Evolutionary conservation across 2,329 filamentous ascomycete genomes (phyloP), one percentile per base, ranked within the genome.

Genomic region (Nigrospora oryzae): DNA sequence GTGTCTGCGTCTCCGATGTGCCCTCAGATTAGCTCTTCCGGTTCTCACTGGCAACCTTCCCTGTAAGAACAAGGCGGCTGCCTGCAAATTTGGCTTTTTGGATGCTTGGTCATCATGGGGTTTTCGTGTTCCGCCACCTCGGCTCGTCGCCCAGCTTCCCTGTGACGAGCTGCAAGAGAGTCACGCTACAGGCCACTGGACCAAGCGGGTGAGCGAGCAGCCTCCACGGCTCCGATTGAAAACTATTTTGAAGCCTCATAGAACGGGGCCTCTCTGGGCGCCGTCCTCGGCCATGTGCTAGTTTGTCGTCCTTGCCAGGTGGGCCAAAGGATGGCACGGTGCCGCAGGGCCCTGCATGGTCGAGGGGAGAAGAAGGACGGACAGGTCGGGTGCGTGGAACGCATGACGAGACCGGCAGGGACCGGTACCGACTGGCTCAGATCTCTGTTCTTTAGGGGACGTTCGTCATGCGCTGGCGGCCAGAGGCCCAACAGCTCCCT

Each of bases 61-160:
- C 52, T 51, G 45, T 50, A 31, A 23, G 41, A 44, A 45, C 43
- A 41, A 30, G 43, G 40, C 56, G 53, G 68, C 60, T 73, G 68
- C 58, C 70, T 75, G 68, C 71, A 74, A 75, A 71, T 75, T 75
- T 75, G 71, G 71, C 71, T 75, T 73, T 71, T 74, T 74, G 71
- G 71, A 68, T 64, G 56, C 55, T 68, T 59, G 54, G 65, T 75
- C 71, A 75, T 75, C 71, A 74, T 61, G 51, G 70, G 70, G 69
- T 58, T 5, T 53, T 58, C 55, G 57, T 55, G 53, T 53, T 46
- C 45, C 42, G 48, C 51, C 47, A 47, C 23, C 43, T 53, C 46
- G 52, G 50, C 49, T 44, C 30, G 42, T 45, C 47, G 6, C 11
- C 35, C 17, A 11, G n/a, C 35, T 28, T 28, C 23, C 23, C 23